These are phyloP conservation scores for Tetramitus jugosus DNA, from an alignment of 208 protist genomes.

Conservation along the genomic window DNA sequence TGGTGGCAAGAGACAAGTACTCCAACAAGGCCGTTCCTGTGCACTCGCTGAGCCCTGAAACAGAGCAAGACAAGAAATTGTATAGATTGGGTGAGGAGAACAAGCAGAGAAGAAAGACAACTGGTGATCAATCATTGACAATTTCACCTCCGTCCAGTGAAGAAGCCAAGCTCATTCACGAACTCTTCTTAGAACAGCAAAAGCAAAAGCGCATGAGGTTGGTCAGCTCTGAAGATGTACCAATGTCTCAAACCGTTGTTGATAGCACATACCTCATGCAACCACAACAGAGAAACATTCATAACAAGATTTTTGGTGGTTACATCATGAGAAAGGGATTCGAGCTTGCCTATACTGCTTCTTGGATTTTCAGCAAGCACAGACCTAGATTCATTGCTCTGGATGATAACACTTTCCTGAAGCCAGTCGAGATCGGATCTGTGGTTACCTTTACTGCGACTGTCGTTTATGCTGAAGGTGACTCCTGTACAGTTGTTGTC, in stretches of 20 bases:
- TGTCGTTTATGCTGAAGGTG: not conserved
- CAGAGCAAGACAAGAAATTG: conserved; percentile 6
- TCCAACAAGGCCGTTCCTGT: conserved; percentile 23
- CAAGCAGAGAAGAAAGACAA: conserved; percentile 11
- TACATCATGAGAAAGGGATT: conserved; percentile 37
- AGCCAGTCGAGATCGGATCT: conserved; percentile 35
- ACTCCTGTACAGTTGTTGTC: conserved; percentile 28
- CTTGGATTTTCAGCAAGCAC: conserved; percentile 26
- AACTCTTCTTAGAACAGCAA: conserved; percentile 30
- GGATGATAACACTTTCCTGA: conserved; percentile 34
- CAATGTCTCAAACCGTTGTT: conserved; percentile 25
- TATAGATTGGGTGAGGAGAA: conserved; percentile 31
- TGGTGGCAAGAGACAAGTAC: conserved; percentile 33
- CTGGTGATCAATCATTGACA: conserved; percentile 15
- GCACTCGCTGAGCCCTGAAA: conserved; percentile 3
- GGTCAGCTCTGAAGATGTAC: not conserved
- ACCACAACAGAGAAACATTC: conserved; percentile 36
- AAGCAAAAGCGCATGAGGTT: not conserved
- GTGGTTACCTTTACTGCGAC: conserved; percentile 28
- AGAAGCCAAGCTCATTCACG: conserved; percentile 32
- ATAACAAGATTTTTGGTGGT: conserved; percentile 40
- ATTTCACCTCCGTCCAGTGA: conserved; percentile 23
- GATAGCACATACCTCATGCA: conserved; percentile 31
- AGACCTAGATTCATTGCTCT: conserved; percentile 31
- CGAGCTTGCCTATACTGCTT: conserved; percentile 30